Percentiles rank a stretch among this genome's conserved stretches.
phyloP scores from a whole-genome alignment of 768 basidiomycete species.

The Russula sp. region DNA sequence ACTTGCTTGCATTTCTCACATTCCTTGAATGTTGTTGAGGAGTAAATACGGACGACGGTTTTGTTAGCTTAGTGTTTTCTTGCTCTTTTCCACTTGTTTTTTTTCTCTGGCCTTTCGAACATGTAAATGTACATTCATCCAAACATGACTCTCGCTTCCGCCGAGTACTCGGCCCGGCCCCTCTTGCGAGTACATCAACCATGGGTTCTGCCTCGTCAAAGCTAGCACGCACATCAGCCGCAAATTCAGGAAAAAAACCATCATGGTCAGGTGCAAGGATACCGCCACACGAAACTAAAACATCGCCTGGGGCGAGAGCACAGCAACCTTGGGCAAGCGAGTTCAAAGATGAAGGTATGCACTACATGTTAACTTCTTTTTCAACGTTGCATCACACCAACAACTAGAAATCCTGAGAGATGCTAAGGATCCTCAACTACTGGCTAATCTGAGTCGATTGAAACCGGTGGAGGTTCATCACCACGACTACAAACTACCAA shows the following conservation, averaged over 20 bases:
- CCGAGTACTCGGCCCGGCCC: background rate
- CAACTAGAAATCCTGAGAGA: conserved; percentile 40
- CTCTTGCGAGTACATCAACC: background rate
- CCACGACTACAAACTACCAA: conserved; percentile 44
- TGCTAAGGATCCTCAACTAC: conserved; percentile 67
- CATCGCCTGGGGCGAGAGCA: background rate
- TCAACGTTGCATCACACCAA: no score
- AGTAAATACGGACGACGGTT: conserved; percentile 20
- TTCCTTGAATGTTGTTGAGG: conserved; percentile 17
- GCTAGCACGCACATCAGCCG: conserved; percentile 1
- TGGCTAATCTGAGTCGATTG: conserved; percentile 59
- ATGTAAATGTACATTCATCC: conserved; percentile 26
- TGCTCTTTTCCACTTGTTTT: conserved; percentile 3
- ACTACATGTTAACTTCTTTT: background rate
- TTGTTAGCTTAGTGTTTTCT: conserved; percentile 7
- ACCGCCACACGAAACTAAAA: conserved; percentile 1
- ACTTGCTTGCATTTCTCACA: conserved; percentile 28
- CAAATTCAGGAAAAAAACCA: conserved; percentile 4
- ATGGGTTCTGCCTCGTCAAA: conserved; percentile 25
- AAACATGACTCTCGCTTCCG: background rate
- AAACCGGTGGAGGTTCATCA: conserved; percentile 73
- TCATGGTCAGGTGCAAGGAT: conserved; percentile 20
- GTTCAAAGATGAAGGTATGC: conserved; percentile 23
- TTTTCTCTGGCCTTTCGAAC: conserved; percentile 14
- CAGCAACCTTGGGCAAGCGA: conserved; percentile 22